Percentiles rank a stretch among this genome's conserved stretches.
phyloP scores from a whole-genome alignment of 371 early-diverging fungal genomes.

The Syncephalis fuscata region DNA sequence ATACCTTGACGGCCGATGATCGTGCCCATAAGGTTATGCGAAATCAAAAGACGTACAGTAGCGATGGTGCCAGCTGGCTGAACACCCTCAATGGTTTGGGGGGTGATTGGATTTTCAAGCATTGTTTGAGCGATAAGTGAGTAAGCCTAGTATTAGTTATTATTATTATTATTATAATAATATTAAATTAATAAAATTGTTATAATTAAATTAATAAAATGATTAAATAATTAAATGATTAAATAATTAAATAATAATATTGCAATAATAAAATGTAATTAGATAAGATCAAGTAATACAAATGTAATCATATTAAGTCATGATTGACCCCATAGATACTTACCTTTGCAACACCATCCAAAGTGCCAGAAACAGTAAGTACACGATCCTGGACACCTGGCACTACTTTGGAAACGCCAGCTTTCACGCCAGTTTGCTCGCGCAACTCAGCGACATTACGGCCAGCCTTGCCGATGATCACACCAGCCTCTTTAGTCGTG shows the following conservation, averaged over 20 bases:
- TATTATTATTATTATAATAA: too few relatives aligned
- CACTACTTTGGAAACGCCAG: conserved; percentile 61
- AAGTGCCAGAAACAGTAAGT: conserved; percentile 51
- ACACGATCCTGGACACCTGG: conserved; percentile 58
- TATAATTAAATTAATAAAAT: neutral
- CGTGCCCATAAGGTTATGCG: conserved; percentile 73
- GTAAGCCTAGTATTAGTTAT: conserved; percentile 28
- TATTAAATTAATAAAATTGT: neutral
- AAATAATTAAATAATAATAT: too few relatives aligned
- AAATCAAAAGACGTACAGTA: conserved; percentile 56
- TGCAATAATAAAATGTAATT: too few relatives aligned
- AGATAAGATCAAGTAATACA: neutral
- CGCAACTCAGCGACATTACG: conserved; percentile 66
- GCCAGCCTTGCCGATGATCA: conserved; percentile 71
- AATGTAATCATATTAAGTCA: neutral
- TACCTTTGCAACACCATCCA: conserved; percentile 41
- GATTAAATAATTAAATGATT: neutral
- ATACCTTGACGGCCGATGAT: conserved; percentile 74
- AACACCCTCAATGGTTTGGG: conserved; percentile 19
- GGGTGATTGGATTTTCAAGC: conserved; percentile 53
- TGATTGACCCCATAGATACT: conserved; percentile 17
- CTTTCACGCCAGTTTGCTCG: conserved; percentile 51
- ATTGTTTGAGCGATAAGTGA: conserved; percentile 64
- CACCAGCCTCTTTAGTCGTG: conserved; percentile 64
- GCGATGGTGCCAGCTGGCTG: conserved; percentile 15